Base-by-base conservation (phyloP, 31 red algal genomes). In the Odonthalia washingtoniensis region DNA sequence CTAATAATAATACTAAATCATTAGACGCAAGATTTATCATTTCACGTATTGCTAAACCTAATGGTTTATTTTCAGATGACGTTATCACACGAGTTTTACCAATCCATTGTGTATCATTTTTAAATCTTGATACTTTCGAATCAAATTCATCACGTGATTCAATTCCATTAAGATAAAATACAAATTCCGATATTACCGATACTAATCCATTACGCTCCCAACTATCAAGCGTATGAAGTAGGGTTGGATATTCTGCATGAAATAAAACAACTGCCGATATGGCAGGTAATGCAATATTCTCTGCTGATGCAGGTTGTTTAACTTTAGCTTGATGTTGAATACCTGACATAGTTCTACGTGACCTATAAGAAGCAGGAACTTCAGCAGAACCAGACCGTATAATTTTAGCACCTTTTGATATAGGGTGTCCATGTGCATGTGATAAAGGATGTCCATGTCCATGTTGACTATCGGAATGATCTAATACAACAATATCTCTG, bases 81-180 rank as follows among this genome's bases (percentile, higher is more conserved):
- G 68, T 27, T 57, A 80, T 69, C 18, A 93, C 69, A 35, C 83
- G 83, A 1, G 80, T 61, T 5, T 40, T 24, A 24, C 31, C 46
- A 46, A 2, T 14, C 78, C 78, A 83, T 0, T 65, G 70, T 16
- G 68, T 40, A 1, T 39, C 60, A 0, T 45, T 5, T 0, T 65
- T 28, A 38, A 87, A 82, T 2, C 30, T 17, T 9, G 49, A 21
- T 57, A 57, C 21, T 21, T 9, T 57, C 21, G 9, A 9, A 21
- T 57, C 49, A 57, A 57, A 21, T 57, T 57, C 49, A 18, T 52
- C 65, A 33, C 1, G 40, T 18, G 74, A 78, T 4, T 32, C 40
- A 21, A 77, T 75, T 37, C 84, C 90, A 60, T 93, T 93, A 3
- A 87, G 84, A 39, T 87, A 93, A 60, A 93, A 82, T 27, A 93